Evolutionary conservation across 2,329 filamentous ascomycete species (phyloP).

Genomic region (Ascochyta rabiei): DNA sequence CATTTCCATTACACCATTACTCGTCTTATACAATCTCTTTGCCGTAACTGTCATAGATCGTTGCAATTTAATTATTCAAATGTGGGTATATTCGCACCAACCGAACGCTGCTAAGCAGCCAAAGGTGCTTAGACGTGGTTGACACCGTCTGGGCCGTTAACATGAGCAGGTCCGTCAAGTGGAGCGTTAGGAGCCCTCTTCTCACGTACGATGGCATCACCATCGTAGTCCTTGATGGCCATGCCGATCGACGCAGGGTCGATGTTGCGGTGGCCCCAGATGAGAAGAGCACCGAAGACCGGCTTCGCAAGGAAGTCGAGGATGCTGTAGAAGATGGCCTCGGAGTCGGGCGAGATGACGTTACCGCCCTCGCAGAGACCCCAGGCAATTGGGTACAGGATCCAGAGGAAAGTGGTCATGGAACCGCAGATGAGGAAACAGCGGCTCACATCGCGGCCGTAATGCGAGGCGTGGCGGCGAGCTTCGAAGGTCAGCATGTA

Average conservation of each 20-base stretch:
- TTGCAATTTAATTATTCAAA: not conserved
- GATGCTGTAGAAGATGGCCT: conserved; percentile 72
- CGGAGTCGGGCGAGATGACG: conserved; percentile 68
- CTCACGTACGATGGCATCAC: conserved; percentile 37
- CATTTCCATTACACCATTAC: not conserved
- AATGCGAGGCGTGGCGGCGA: conserved; percentile 59
- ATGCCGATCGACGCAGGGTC: conserved; percentile 63
- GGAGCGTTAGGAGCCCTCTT: conserved; percentile 21
- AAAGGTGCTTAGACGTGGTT: conserved; percentile 6
- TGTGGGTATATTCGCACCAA: not conserved
- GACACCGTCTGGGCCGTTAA: not conserved
- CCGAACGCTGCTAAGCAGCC: not conserved
- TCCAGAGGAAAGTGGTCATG: conserved; percentile 67
- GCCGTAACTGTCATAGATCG: not conserved
- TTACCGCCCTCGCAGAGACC: conserved; percentile 69
- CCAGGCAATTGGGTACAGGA: conserved; percentile 67
- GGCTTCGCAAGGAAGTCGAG: conserved; percentile 71
- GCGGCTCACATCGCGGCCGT: conserved; percentile 61
- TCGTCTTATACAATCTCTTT: not conserved
- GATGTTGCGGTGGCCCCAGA: conserved; percentile 69
- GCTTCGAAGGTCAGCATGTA: conserved; percentile 65
- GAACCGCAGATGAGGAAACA: conserved; percentile 63
- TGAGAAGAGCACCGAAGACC: conserved; percentile 64
- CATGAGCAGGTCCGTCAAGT: conserved; percentile 1
- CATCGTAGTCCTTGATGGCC: conserved; percentile 55